These are phyloP conservation scores for Sporobolomyces roseus DNA, from an alignment of 768 basidiomycete genomes.

Conservation along the genomic window DNA sequence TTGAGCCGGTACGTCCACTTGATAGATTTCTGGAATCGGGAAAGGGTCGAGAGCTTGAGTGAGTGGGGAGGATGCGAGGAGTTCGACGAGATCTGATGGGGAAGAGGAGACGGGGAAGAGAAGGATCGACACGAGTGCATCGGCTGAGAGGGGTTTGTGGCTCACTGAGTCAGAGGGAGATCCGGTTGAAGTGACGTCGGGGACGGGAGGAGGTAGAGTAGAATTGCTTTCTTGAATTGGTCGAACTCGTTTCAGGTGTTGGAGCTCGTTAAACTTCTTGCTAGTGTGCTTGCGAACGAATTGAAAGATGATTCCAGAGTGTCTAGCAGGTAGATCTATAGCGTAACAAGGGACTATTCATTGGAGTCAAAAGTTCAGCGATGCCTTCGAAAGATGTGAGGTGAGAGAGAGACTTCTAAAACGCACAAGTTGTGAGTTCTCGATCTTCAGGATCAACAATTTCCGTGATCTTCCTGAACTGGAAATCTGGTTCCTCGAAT, in stretches of 20 bases:
- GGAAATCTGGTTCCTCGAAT: conserved; percentile 36
- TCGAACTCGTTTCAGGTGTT: conserved; percentile 38
- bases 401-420: not conserved
- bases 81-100: conserved; percentile 8
- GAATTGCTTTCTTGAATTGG: conserved; percentile 2
- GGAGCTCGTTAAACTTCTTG: conserved; percentile 29
- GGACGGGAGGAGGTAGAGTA: conserved; percentile 5
- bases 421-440: conserved; percentile 26
- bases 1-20: conserved; percentile 57
- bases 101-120: conserved; percentile 33
- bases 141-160: not conserved
- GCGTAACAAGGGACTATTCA: conserved; percentile 32
- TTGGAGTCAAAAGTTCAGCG: not conserved
- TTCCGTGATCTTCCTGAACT: conserved; percentile 38
- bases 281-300: conserved; percentile 30
- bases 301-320: conserved; percentile 22
- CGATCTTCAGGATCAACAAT: conserved; percentile 39
- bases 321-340: conserved; percentile 24
- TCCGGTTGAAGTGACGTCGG: not conserved
- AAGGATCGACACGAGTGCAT: conserved; percentile 27
- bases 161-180: not conserved
- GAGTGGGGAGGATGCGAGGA: conserved; percentile 22
- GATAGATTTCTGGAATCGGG: conserved; percentile 2
- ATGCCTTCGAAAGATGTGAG: not conserved
- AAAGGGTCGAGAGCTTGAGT: conserved; percentile 3